Evolutionary conservation across 1,284 basidiomycete genomes (phyloP), one percentile per base, ranked within the genome.

Genomic region (Marasmius sp.): DNA sequence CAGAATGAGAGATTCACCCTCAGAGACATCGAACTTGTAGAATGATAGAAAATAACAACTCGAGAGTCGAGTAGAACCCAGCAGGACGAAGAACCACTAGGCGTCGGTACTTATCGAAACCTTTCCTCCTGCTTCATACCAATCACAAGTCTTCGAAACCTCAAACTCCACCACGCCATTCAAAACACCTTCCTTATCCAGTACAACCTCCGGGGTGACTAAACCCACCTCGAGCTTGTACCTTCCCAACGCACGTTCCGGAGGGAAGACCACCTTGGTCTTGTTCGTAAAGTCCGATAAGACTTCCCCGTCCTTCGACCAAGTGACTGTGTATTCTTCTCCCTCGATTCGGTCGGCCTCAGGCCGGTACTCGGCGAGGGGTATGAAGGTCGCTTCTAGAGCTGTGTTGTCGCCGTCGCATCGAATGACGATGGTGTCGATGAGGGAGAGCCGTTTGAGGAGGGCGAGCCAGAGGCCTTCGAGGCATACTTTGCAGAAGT

Each of bases 401-500:
- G 64, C 49, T 10, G 20, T 58, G n/a, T 68, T 38, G 70, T 70
- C 49, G 22, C 67, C 18, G 53, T 58, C 27, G 67, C 81, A 84
- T 2, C 63, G 65, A 55, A 78, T 73, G 20, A 69, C 67, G 50
- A 87, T 65, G 41, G 70, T 70, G 62, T 93, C 89, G 64, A 92
- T 84, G 66, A 91, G 81, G 67, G 77, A 78, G 57, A 92, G 75
- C 49, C 82, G 81, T 45, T 72, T 72, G 7, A 91, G 78, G 16
- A 92, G 81, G 10, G 84, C 79, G 52, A 85, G 74, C 88, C 90
- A 92, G 47, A 94, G 84, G 1, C 81, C 89, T 65, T 93, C 89
- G 11, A 83, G 72, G 72, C 93, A 95, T 52, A 87, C 88, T 59
- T 81, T 84, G 76, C 92, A 94, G 72, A 94, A 92, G 67, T 87